Base-by-base conservation (phyloP, 2,329 filamentous ascomycete genomes). In the Colletotrichum horii region DNA sequence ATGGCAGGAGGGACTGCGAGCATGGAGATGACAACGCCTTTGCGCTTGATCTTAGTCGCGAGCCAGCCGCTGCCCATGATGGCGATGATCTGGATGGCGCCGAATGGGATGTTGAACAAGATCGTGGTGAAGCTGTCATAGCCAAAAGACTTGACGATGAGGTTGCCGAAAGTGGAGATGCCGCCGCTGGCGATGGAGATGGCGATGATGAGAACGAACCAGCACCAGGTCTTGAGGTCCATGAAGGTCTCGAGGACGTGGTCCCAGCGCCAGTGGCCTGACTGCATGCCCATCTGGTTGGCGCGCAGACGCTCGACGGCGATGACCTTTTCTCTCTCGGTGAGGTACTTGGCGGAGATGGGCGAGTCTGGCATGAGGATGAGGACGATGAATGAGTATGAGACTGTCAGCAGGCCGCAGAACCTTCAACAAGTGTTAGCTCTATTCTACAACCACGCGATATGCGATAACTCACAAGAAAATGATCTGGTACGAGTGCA, bases 291-390 rank as follows among this genome's bases (percentile, higher is more conserved):
- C 80, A 82, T 84, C 68, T 88, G 87, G 66, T 90, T 89, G 70
- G 86, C 87, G 16, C 88, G 82, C 34, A 90, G 80, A 66, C 90
- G 84, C 78, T 92, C 90, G n/a, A 92, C 87, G 0, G 90, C 90
- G 22, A 92, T 81, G 4, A 91, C 80, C 76, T 89, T 91, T 66
- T 93, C 91, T 26, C 89, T 84, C 12, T 88, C 85, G 0, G 83
- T 85, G 9, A 93, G 83, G 72, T 91, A 92, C 26, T 87, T 89
- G 1, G 90, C 87, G 52, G 89, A 86, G 82, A 91, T 88, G 0
- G 91, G 91, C 0, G 90, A 91, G 79, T 93, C 92, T 0, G 92
- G 92, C 86, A 93, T 91, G 62, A 89, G 87, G 28, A 88, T 43
- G 36, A 91, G 86, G 7, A 93, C 88, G 15, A 89, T 79, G 0